These are phyloP conservation scores for Nasturtium officinale DNA, from an alignment of 345 rosid genomes.

Conservation along the genomic window DNA sequence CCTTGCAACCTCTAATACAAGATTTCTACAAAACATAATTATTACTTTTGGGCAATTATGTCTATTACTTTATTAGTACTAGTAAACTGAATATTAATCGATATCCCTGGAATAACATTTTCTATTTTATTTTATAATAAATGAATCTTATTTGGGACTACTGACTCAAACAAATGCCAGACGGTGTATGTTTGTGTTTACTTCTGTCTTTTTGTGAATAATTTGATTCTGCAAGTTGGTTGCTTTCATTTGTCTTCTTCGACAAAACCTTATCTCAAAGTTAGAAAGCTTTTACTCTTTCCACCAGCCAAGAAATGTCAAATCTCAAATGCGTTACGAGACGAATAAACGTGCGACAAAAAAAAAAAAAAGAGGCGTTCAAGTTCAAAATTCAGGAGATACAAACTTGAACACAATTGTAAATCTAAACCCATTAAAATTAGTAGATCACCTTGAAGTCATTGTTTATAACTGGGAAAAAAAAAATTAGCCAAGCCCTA, in stretches of 20 bases:
- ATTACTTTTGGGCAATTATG: not conserved
- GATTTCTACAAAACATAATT: not conserved
- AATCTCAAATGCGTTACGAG: constrained; percentile 1
- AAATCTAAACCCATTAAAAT: not conserved
- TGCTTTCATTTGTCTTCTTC: constrained; percentile 25
- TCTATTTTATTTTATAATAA: not conserved
- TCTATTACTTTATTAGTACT: not conserved
- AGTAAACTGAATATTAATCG: not conserved
- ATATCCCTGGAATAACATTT: not conserved
- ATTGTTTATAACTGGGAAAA: not conserved
- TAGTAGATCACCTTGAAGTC: not conserved
- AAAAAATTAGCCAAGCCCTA: too few species aligned
- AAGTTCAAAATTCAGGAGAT: not conserved
- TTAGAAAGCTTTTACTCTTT: constrained; percentile 16
- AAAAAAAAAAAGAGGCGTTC: not conserved
- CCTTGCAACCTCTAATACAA: not conserved
- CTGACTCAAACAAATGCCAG: not conserved
- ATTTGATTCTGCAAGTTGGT: constrained; percentile 30
- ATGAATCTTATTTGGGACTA: not conserved
- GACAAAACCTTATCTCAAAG: constrained; percentile 35
- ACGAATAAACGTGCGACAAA: not conserved
- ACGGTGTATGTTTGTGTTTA: not conserved
- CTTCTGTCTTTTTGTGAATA: not conserved
- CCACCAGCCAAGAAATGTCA: constrained; percentile 23
- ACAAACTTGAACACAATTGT: not conserved